Percentiles rank a stretch among this genome's conserved stretches.
These are phyloP conservation scores for Cadophora sp. DNA, from an alignment of 2,329 filamentous ascomycete genomes.

Conservation along the genomic window DNA sequence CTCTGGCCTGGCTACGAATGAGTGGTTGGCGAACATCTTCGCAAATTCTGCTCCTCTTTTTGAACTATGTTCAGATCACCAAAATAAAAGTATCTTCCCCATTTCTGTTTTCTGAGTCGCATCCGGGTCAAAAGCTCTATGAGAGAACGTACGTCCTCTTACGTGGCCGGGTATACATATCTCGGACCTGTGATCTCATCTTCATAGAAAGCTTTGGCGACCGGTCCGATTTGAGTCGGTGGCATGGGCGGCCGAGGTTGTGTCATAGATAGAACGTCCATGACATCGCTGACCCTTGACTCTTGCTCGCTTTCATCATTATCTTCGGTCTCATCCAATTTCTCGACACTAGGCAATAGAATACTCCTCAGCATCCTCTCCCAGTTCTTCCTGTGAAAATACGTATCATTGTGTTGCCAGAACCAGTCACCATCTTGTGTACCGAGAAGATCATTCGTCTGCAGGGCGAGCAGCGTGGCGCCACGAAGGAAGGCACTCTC, in stretches of 20 bases:
- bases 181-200: background rate
- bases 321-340: background rate
- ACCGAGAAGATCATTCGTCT: background rate
- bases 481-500: background rate
- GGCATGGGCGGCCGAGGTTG: background rate
- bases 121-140: background rate
- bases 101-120: background rate
- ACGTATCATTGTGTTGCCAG: background rate
- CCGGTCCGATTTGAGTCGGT: background rate
- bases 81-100: background rate
- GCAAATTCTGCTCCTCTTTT: background rate
- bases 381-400: background rate
- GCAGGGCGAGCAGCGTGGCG: background rate
- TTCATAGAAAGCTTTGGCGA: background rate
- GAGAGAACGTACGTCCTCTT: background rate
- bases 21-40: background rate
- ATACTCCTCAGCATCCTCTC: conserved; percentile 4
- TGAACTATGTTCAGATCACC: background rate
- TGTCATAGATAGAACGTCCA: background rate
- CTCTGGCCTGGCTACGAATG: background rate
- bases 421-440: background rate
- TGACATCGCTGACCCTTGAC: background rate
- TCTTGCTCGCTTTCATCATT: background rate
- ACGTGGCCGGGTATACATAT: background rate
- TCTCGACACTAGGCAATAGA: background rate